A percentile compares a stretch with the other conserved stretches of the same genome.
Evolutionary conservation across 768 basidiomycete genomes (phyloP).

Genomic region (Lactarius tabidus): DNA sequence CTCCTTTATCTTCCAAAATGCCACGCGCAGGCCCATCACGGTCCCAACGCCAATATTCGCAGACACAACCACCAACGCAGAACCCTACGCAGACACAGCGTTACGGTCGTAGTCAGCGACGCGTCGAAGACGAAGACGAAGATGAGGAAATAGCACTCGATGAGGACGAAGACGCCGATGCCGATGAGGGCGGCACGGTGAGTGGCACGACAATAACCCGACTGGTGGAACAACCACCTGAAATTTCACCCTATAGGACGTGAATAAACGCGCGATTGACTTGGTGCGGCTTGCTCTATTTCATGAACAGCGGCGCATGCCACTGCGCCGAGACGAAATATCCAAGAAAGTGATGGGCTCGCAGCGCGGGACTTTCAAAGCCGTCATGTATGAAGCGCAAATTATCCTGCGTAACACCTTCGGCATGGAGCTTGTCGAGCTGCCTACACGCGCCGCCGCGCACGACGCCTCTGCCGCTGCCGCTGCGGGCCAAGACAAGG

Average conservation of each 20-base stretch:
- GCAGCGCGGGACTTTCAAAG: conserved; percentile 55
- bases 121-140: too few species aligned
- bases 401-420: conserved; percentile 57
- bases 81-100: conserved; percentile 30
- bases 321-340: conserved; percentile 78
- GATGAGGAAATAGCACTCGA: too few species aligned
- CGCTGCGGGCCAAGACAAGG: conserved; percentile 37
- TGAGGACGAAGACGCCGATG: conserved; percentile 30
- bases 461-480: conserved; percentile 34
- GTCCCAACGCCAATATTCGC: too few species aligned
- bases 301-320: conserved; percentile 62
- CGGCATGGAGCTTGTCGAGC: conserved; percentile 82
- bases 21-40: too few species aligned
- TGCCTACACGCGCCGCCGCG: conserved; percentile 57
- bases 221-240: background rate
- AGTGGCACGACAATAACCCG: background rate
- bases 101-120: too few species aligned
- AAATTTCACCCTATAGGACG: conserved; percentile 43
- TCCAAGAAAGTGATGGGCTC: conserved; percentile 67
- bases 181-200: conserved; percentile 20
- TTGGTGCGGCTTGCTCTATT: conserved; percentile 82
- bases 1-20: too few species aligned
- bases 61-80: conserved; percentile 17
- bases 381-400: conserved; percentile 63
- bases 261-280: conserved; percentile 60